phyloP scores from a whole-genome alignment of 345 rosid genomes.

The Citrus medica region DNA sequence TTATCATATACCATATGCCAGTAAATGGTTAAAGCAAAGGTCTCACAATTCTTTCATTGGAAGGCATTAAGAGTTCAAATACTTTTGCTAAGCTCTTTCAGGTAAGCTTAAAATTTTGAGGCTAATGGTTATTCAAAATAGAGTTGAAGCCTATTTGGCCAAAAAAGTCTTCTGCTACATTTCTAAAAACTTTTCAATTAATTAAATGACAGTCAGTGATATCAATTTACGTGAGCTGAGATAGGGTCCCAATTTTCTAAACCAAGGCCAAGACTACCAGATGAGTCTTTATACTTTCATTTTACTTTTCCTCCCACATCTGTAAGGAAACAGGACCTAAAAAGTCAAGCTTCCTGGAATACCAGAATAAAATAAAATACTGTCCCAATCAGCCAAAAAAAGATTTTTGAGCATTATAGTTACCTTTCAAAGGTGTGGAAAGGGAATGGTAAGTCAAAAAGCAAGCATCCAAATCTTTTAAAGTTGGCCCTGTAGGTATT shows the following conservation, averaged over 20 bases:
- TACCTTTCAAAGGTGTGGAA: slow-evolving; percentile 32
- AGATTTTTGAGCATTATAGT: neutral
- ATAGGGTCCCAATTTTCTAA: neutral
- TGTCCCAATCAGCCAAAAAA: neutral
- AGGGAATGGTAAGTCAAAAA: slow-evolving; percentile 36
- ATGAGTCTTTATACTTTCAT: neutral
- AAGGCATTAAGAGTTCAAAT: neutral
- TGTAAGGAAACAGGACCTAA: neutral
- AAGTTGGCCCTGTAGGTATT: slow-evolving; percentile 37
- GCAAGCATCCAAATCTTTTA: slow-evolving; percentile 42
- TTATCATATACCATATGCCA: neutral
- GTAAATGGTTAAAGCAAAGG: neutral
- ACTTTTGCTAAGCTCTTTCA: neutral
- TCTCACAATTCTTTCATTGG: neutral
- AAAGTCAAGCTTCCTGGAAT: neutral
- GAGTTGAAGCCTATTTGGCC: neutral
- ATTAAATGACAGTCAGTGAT: neutral
- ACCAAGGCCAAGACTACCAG: neutral
- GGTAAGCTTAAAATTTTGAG: neutral
- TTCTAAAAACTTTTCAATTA: neutral
- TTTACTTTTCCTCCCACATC: neutral
- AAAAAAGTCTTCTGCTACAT: neutral
- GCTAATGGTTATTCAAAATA: neutral
- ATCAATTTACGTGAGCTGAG: neutral
- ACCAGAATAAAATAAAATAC: neutral